phyloP scores from a whole-genome alignment of 176 grass and related monocot species.

The Eragrostis nindensis region DNA sequence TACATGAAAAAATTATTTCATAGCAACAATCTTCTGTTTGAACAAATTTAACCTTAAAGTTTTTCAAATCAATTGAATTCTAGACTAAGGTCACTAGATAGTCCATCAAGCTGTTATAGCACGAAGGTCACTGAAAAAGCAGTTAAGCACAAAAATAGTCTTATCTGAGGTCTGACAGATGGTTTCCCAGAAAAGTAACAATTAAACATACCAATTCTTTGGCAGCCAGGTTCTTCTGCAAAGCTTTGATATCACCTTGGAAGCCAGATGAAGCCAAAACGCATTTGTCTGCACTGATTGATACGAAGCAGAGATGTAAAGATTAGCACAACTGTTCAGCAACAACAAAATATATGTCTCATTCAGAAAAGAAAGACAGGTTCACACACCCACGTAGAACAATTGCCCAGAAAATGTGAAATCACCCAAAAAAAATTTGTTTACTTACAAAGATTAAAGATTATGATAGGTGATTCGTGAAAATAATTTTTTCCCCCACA shows the following conservation, averaged over 20 bases:
- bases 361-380: not conserved
- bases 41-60: not conserved
- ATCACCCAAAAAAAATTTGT: not conserved
- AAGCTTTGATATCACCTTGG: conserved; percentile 87
- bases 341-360: not conserved
- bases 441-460: not conserved
- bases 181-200: not conserved
- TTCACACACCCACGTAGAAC: no score
- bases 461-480: not conserved
- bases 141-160: not conserved
- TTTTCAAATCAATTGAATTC: not conserved
- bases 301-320: not conserved
- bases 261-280: conserved; percentile 88
- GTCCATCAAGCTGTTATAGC: not conserved
- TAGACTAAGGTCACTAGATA: not conserved
- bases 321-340: not conserved
- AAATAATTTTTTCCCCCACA: not conserved
- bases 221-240: conserved; percentile 78
- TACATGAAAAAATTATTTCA: not conserved
- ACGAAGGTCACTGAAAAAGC: not conserved
- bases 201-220: conserved; percentile 65
- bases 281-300: conserved; percentile 67
- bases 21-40: not conserved
- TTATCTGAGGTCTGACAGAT: not conserved
- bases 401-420: not conserved